Percentiles rank a stretch among this genome's conserved stretches.
Evolutionary conservation across 2,329 filamentous ascomycete genomes (phyloP).

Genomic region (Cladosporium sp.): DNA sequence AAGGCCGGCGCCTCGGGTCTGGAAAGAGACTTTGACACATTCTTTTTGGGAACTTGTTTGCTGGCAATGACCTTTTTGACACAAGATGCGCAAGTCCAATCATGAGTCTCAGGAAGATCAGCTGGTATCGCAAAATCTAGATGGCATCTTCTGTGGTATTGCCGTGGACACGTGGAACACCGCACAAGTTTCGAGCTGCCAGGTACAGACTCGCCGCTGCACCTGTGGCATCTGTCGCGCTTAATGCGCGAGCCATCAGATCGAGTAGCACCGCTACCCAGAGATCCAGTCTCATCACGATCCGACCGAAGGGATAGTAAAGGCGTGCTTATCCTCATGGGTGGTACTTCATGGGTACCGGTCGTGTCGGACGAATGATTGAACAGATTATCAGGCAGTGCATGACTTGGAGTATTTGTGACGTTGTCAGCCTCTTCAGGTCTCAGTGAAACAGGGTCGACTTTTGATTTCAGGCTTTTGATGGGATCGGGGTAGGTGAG

Average conservation of each 20-base stretch:
- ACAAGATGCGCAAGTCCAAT: slow-evolving; percentile 35
- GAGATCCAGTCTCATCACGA: slow-evolving; percentile 12
- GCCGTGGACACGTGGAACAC: slow-evolving; percentile 39
- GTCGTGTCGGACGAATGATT: not conserved
- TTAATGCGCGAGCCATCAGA: slow-evolving; percentile 7
- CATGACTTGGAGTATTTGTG: not conserved
- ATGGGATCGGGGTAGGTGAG: not conserved
- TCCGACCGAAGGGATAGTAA: slow-evolving; percentile 4
- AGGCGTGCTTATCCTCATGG: not conserved
- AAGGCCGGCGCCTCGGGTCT: no score
- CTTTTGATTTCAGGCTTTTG: not conserved
- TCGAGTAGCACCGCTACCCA: slow-evolving; percentile 4
- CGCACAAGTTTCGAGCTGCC: slow-evolving; percentile 35
- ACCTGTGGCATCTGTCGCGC: slow-evolving; percentile 36
- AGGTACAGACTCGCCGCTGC: slow-evolving; percentile 32
- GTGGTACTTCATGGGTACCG: not conserved
- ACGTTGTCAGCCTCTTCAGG: not conserved
- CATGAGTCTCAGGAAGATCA: not conserved
- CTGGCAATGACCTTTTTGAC: slow-evolving; percentile 24
- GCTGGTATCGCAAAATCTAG: slow-evolving; percentile 23
- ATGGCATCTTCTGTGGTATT: slow-evolving; percentile 42
- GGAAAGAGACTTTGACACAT: not conserved
- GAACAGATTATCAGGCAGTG: not conserved
- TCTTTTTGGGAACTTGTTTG: not conserved
- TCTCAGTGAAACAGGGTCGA: no score